These are phyloP conservation scores for Cladochytrium tenue DNA, from an alignment of 371 early-diverging fungal genomes.

Conservation along the genomic window DNA sequence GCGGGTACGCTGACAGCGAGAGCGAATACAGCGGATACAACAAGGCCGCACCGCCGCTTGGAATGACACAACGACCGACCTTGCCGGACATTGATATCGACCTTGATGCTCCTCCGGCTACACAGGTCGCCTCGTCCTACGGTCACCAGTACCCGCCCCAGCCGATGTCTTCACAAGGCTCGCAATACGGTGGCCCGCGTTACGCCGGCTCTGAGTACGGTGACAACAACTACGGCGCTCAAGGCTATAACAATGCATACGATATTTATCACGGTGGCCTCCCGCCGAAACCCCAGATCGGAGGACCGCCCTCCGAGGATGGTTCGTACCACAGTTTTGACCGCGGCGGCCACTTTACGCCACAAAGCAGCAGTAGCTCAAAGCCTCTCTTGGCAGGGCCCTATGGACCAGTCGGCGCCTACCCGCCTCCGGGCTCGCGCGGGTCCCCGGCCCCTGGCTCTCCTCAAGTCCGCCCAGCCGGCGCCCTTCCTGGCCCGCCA, in stretches of 20 bases:
- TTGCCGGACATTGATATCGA: constrained; percentile 41
- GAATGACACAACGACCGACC: constrained; percentile 30
- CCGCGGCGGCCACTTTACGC: too few species aligned
- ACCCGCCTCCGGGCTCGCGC: too few species aligned
- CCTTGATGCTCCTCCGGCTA: constrained; percentile 19
- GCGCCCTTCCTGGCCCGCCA: too few species aligned
- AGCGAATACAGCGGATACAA: background rate
- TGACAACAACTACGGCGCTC: background rate
- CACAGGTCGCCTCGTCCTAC: background rate
- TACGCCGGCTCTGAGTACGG: background rate
- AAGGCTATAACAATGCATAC: background rate
- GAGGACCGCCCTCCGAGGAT: background rate
- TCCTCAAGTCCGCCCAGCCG: too few species aligned
- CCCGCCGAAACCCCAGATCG: background rate
- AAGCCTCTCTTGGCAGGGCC: too few species aligned
- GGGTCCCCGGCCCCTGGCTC: too few species aligned
- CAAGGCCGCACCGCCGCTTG: constrained; percentile 28
- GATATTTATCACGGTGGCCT: background rate
- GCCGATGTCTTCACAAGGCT: background rate
- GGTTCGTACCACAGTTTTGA: too few species aligned
- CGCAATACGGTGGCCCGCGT: background rate
- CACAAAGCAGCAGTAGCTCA: too few species aligned
- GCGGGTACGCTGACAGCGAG: background rate
- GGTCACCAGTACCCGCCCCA: background rate
- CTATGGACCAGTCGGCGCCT: too few species aligned